A percentile compares a stretch with the other conserved stretches of the same genome.
Evolutionary conservation across 2,329 filamentous ascomycete species (phyloP).

Genomic region (Aspergillus sp.): DNA sequence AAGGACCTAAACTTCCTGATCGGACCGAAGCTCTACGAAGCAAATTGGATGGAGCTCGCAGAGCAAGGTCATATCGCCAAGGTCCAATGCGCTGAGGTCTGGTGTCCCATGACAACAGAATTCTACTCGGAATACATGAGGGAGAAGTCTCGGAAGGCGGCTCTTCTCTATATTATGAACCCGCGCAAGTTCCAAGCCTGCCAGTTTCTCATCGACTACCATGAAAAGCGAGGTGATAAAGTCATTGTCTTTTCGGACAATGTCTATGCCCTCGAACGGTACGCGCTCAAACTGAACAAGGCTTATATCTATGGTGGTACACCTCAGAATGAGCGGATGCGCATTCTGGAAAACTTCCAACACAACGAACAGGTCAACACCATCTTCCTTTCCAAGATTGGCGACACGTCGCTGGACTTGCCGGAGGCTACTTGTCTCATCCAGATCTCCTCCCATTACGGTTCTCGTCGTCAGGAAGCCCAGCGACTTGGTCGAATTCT

Average conservation of each 20-base stretch:
- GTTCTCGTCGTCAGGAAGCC: slow-evolving; percentile 92
- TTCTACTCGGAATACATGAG: slow-evolving; percentile 93
- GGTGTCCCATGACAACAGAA: slow-evolving; percentile 98
- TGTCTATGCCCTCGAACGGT: slow-evolving; percentile 83
- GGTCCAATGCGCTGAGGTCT: slow-evolving; percentile 97
- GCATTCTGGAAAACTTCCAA: slow-evolving; percentile 91
- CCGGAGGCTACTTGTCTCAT: slow-evolving; percentile 96
- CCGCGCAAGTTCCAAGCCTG: slow-evolving; percentile 95
- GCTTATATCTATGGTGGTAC: slow-evolving; percentile 91
- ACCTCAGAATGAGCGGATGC: slow-evolving; percentile 76
- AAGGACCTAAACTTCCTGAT: slow-evolving; percentile 96
- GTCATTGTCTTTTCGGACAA: slow-evolving; percentile 99
- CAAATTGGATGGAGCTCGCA: slow-evolving; percentile 98
- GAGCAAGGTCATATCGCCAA: slow-evolving; percentile 95
- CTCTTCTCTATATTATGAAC: slow-evolving; percentile 91
- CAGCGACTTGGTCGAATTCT: slow-evolving; percentile 91
- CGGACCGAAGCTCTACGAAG: slow-evolving; percentile 94
- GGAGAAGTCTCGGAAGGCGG: slow-evolving; percentile 63
- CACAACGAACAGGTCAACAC: slow-evolving; percentile 88
- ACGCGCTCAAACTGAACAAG: slow-evolving; percentile 79
- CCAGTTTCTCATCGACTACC: slow-evolving; percentile 97
- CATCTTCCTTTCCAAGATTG: slow-evolving; percentile 94
- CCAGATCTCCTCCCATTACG: slow-evolving; percentile 96
- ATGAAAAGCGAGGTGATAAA: slow-evolving; percentile 91
- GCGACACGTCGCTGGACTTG: slow-evolving; percentile 94